phyloP scores from a whole-genome alignment of 1,284 basidiomycete genomes.

The Boletus hoseneyae region DNA sequence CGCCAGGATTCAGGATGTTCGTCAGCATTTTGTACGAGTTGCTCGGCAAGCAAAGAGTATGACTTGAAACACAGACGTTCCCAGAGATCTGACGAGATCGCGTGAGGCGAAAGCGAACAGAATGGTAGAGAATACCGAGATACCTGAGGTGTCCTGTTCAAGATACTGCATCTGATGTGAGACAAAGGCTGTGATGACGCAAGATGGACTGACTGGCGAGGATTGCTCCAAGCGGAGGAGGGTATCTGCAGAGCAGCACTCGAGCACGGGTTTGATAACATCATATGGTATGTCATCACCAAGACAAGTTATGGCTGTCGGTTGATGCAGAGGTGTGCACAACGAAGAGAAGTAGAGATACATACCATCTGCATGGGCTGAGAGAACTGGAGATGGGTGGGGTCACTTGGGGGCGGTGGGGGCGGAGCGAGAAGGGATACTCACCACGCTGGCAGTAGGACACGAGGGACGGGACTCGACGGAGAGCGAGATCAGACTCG shows the following conservation, averaged over 20 bases:
- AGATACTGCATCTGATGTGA: constrained; percentile 45
- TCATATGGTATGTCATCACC: constrained; percentile 58
- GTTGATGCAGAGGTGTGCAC: constrained; percentile 7
- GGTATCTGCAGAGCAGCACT: constrained; percentile 66
- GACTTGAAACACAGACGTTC: constrained; percentile 56
- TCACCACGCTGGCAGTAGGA: constrained; percentile 44
- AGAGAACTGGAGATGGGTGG: constrained; percentile 41
- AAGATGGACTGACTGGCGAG: constrained; percentile 55
- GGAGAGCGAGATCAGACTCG: constrained; percentile 29
- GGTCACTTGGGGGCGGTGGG: not conserved
- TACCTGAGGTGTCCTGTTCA: constrained; percentile 56
- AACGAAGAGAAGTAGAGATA: not conserved
- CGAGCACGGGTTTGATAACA: constrained; percentile 66
- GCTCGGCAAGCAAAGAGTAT: constrained; percentile 51
- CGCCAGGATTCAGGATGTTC: constrained; percentile 62
- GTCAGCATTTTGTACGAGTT: constrained; percentile 24
- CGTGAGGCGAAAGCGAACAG: constrained; percentile 7
- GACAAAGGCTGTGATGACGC: constrained; percentile 10
- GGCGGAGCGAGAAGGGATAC: not conserved
- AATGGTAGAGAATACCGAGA: constrained; percentile 17
- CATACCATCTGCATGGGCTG: constrained; percentile 53
- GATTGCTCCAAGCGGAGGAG: constrained; percentile 61
- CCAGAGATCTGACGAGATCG: constrained; percentile 58
- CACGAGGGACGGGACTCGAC: constrained; percentile 46
- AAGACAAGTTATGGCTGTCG: constrained; percentile 52